phyloP scores from a whole-genome alignment of 768 basidiomycete genomes.

The Dacryopinax spathularia region DNA sequence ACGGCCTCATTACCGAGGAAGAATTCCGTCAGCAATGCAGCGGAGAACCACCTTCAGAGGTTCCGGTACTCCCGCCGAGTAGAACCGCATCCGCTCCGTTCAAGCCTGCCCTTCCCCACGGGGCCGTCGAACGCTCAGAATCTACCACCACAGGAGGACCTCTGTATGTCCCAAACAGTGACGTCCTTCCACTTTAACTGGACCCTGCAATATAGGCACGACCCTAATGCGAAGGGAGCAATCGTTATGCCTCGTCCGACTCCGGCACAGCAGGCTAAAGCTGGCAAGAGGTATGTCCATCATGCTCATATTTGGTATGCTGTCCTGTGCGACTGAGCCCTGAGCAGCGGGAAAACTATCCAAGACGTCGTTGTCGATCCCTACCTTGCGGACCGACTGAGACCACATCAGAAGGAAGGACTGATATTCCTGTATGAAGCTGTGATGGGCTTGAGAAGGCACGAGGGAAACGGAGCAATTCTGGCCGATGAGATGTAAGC shows the following conservation, averaged over 20 bases:
- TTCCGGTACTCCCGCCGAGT: not conserved
- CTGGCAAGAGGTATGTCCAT: slow-evolving; percentile 57
- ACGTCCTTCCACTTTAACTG: too few species aligned
- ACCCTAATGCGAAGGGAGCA: slow-evolving; percentile 61
- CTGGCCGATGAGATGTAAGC: slow-evolving; percentile 88
- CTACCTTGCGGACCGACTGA: slow-evolving; percentile 53
- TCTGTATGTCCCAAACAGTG: too few species aligned
- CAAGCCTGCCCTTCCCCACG: not conserved
- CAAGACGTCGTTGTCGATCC: slow-evolving; percentile 79
- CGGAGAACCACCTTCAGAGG: not conserved
- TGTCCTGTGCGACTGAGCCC: not conserved
- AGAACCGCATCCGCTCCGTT: not conserved
- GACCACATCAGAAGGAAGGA: slow-evolving; percentile 87
- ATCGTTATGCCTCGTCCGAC: slow-evolving; percentile 75
- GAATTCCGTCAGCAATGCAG: slow-evolving; percentile 1
- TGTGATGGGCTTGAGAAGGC: slow-evolving; percentile 84
- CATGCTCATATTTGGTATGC: not conserved
- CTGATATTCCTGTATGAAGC: slow-evolving; percentile 88
- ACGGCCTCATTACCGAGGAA: not conserved
- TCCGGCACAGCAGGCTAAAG: slow-evolving; percentile 46
- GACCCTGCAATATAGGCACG: slow-evolving; percentile 37
- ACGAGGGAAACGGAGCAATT: slow-evolving; percentile 83
- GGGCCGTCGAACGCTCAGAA: too few species aligned
- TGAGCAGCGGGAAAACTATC: slow-evolving; percentile 42
- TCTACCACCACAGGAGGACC: too few species aligned